Percentiles rank a stretch among this genome's conserved stretches.
These are phyloP conservation scores for Calonectria henricotiae DNA, from an alignment of 2,329 filamentous ascomycete genomes.

Conservation along the genomic window DNA sequence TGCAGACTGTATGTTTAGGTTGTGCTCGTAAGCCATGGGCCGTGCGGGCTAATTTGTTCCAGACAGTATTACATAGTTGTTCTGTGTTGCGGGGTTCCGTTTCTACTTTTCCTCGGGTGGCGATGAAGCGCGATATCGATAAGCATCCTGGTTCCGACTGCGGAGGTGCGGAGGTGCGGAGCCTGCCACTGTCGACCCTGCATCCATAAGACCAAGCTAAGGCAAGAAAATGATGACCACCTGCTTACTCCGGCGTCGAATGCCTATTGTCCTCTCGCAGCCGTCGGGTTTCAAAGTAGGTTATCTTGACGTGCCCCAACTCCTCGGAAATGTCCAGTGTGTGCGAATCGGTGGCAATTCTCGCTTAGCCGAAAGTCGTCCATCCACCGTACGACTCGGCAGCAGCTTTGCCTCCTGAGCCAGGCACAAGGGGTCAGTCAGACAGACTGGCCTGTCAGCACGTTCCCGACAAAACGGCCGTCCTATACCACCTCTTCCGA, in stretches of 20 bases:
- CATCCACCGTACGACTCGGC: conserved; percentile 48
- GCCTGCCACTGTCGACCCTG: conserved; percentile 44
- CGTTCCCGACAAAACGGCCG: neutral
- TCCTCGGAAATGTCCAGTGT: conserved; percentile 48
- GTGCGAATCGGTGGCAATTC: conserved; percentile 22
- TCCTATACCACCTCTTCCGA: conserved; percentile 45
- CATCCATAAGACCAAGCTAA: conserved; percentile 31
- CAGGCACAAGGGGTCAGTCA: conserved; percentile 29
- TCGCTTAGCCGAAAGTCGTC: conserved; percentile 43
- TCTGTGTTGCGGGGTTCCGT: conserved; percentile 51
- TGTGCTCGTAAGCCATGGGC: conserved; percentile 16
- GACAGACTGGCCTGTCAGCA: conserved; percentile 21
- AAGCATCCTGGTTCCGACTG: conserved; percentile 51
- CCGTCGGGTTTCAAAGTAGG: conserved; percentile 7
- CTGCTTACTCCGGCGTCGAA: conserved; percentile 39
- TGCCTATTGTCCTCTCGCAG: conserved; percentile 39
- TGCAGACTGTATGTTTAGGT: conserved; percentile 43
- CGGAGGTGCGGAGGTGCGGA: conserved; percentile 54
- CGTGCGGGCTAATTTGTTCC: conserved; percentile 37
- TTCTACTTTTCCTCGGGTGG: conserved; percentile 52
- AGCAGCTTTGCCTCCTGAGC: conserved; percentile 28
- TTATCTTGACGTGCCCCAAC: conserved; percentile 4
- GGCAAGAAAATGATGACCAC: conserved; percentile 38
- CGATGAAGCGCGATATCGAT: conserved; percentile 42
- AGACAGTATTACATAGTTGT: conserved; percentile 48